Base-by-base conservation (phyloP, 75 land plant species). In the Cunninghamia lanceolata region DNA sequence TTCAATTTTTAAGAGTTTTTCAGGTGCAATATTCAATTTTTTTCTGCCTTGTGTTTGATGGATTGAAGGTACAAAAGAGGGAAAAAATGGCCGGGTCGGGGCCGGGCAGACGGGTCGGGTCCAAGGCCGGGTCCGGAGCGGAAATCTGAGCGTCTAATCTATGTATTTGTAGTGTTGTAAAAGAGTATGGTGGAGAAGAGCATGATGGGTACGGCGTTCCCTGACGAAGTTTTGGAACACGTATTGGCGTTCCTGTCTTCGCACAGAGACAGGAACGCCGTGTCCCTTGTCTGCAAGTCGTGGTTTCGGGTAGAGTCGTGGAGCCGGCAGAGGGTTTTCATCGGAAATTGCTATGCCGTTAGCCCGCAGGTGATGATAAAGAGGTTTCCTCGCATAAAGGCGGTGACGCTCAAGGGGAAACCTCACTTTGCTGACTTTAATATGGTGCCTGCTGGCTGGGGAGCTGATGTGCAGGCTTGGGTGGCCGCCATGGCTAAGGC, bases 281-380 rank as follows among this genome's bases (percentile, higher is more conserved):
- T 93, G 14, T 97, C 99, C 0, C 42, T 91, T 71, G 99, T 97
- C 38, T 96, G 98, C 93, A 97, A 92, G 83, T 89, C 95, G 13
- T 97, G 99, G 99, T 94, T 84, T 91, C 88, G 86, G 89, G 88
- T 94, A 36, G 99, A 97, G 76, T 83, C 92, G 78, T 82, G 88
- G 86, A 90, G 93, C 86, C 39, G 99, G 77, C 88, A 90, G 75
- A 63, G 83, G 40, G 89, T 97, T 43, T 97, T 93, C 87, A 87
- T 97, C 36, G 98, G 99, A 30, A 97, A 97, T 90, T 97, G 99
- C 89, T 97, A 97, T 84, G 90, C 99, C 9, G 92, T 94, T 17
- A 89, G 89, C 21, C 99, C 99, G 0, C 43, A 77, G 77, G 70
- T 70, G 2, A 88, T 92, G 82, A 82, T 89, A 82, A 47, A 87